A percentile compares a stretch with the other conserved stretches of the same genome.
Evolutionary conservation across 192 early-diverging fungal genomes (phyloP).

Genomic region (Backusella parvicylindrica): DNA sequence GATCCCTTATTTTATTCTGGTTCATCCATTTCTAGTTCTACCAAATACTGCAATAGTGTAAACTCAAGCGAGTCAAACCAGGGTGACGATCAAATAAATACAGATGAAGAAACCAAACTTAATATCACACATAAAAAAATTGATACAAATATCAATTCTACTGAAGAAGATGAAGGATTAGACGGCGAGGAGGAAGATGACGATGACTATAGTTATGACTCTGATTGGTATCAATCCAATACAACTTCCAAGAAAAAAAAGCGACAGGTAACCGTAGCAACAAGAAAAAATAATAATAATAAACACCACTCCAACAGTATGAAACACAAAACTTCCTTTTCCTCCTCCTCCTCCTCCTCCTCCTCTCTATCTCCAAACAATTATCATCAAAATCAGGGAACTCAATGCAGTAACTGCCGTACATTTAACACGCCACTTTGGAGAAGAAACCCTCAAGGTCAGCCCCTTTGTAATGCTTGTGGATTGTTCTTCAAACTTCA

Average conservation of each 20-base stretch:
- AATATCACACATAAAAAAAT: neutral
- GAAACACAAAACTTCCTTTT: neutral
- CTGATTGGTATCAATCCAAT: slow-evolving; percentile 4
- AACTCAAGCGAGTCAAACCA: neutral
- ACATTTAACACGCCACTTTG: slow-evolving; percentile 86
- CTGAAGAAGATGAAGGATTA: neutral
- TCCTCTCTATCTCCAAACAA: neutral
- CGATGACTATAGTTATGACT: neutral
- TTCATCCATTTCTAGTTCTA: neutral
- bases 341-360: neutral
- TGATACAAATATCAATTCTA: neutral
- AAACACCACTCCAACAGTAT: neutral
- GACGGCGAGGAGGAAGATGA: neutral
- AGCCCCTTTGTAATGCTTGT: slow-evolving; percentile 92
- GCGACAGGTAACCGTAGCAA: neutral
- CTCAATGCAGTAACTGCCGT: slow-evolving; percentile 74
- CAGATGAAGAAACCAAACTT: neutral
- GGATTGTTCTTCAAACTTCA: slow-evolving; percentile 93
- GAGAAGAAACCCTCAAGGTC: slow-evolving; percentile 80
- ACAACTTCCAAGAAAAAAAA: neutral
- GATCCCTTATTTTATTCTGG: slow-evolving; percentile 1
- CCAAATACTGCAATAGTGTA: slow-evolving; percentile 1
- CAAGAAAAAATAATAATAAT: neutral
- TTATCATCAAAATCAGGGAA: slow-evolving; percentile 1
- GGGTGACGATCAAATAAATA: neutral